phyloP scores from a whole-genome alignment of 495 filamentous ascomycete species.

The Apodospora peruviana region DNA sequence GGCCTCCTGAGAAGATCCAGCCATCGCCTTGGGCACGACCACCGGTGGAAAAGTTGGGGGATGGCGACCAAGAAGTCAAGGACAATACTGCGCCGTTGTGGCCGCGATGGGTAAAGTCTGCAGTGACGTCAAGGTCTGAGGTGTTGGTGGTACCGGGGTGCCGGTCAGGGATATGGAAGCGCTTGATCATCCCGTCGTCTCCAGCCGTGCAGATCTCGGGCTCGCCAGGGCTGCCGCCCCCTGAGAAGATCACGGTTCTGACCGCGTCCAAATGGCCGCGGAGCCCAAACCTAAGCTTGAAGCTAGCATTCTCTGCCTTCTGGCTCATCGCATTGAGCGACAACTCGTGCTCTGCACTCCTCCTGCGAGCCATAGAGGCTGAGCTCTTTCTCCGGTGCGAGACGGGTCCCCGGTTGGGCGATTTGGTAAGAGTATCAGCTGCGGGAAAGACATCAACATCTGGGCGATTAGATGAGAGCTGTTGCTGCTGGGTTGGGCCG shows the following conservation, averaged over 20 bases:
- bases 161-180: conserved; percentile 84
- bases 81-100: conserved; percentile 86
- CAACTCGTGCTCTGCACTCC: conserved; percentile 51
- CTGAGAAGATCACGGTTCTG: conserved; percentile 89
- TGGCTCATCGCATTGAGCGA: conserved; percentile 39
- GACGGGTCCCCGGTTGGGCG: conserved; percentile 63
- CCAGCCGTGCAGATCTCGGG: conserved; percentile 96
- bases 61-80: conserved; percentile 77
- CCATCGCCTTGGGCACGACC: conserved; percentile 82
- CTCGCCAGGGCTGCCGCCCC: conserved; percentile 87
- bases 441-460: conserved; percentile 83
- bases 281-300: conserved; percentile 89
- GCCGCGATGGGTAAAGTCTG: conserved; percentile 91
- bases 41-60: conserved; percentile 80
- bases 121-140: conserved; percentile 82
- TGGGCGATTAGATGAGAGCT: conserved; percentile 52
- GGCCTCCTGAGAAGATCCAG: conserved; percentile 96
- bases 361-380: conserved; percentile 49
- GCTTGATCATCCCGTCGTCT: conserved; percentile 91
- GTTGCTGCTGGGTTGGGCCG: conserved; percentile 28
- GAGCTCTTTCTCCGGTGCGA: conserved; percentile 82
- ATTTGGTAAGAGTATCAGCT: conserved; percentile 74
- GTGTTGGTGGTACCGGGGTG: conserved; percentile 44
- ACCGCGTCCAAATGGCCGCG: conserved; percentile 92
- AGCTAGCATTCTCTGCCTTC: conserved; percentile 60